Base-by-base conservation (phyloP, 257 asterid species). In the Capsicum baccatum region DNA sequence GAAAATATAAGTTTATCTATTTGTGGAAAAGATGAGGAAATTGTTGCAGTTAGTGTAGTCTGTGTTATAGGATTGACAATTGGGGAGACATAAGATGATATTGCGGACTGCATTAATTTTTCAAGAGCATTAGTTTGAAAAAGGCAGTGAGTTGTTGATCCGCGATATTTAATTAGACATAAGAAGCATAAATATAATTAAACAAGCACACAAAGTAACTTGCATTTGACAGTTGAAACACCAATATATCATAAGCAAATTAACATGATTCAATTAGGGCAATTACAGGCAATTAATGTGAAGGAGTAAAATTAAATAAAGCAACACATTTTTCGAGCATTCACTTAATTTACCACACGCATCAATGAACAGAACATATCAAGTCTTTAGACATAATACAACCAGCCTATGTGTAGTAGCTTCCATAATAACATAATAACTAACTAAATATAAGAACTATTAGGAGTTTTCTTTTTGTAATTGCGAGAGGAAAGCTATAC, bases 341-440 rank as follows among this genome's bases (percentile, higher is more conserved):
- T 16, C 26, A 58, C 64, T 3, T 10, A 58, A 58, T 17, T 58
- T 17, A 21, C 26, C 9, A 4, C 10, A 15, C 10, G 19, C 48
- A 67, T 67, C 74, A 35, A 6, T 35, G 19, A 67, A 14, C 11
- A 67, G 19, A 67, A 35, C 13, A 35, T 48, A 67, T 35, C 50
- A 67, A 67, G 74, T 14, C 19, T n/a, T 47, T 47, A 47, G 39
- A 73, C 80, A 73, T 47, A 47, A 73, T n/a, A 73, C 80, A 73
- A 26, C 26, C 59, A 47, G 80, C 33, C 80, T 5, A 4, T 37
- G 42, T 26, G 26, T 26, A 26, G 26, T n/a, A n/a, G n/a, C 26
- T 26, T 26, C 26, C 26, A 26, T 26, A 26, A 26, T 26, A 26
- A 26, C 26, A 26, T 26, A 26, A 26, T 26, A 26, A 26, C 26